Base-by-base conservation (phyloP, 495 filamentous ascomycete genomes). In the Annulohypoxylon moriforme region DNA sequence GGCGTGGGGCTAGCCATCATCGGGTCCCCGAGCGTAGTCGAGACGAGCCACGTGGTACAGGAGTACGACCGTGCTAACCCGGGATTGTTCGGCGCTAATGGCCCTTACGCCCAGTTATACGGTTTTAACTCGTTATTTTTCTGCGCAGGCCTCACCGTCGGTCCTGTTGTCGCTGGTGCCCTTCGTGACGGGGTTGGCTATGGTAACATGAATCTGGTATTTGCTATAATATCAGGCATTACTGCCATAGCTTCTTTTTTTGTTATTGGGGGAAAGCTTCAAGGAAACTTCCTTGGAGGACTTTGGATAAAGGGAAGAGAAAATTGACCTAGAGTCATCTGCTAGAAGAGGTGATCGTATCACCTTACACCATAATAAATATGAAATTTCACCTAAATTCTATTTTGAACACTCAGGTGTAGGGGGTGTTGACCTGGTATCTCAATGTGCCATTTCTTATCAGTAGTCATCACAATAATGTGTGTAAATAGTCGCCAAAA, bases 101-200 rank as follows among this genome's bases (percentile, higher is more conserved):
- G 85, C 1, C 87, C 87, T 9, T 88, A 88, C 69, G 87, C 85
- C 24, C 85, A 88, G 68, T 76, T 89, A 0, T 89, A 87, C 72
- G 86, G 85, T n/a, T 72, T 87, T 53, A 86, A 87, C 60, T 82
- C 81, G 11, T 82, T 86, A 76, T 76, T 86, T 6, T 88, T 87
- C 73, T 83, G 81, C 64, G 63, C 72, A 1, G 87, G 87, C 16
- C 72, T 89, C 36, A 85, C 85, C 0, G 44, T 87, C 3, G 87
- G 87, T 0, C 87, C 87, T 14, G 33, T 88, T 20, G 50, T 85
- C 3, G 79, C 80, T 2, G 87, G 85, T 0, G 60, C 53, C 5
- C 65, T 89, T 62, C 87, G 80, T 57, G 83, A 87, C 33, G 64
- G 47, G 7, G 77, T 88, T 38, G 87, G 86, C 1, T 89, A 87